Evolutionary conservation across 805 yeast species (phyloP).

Genomic region (Candida ortonii): DNA sequence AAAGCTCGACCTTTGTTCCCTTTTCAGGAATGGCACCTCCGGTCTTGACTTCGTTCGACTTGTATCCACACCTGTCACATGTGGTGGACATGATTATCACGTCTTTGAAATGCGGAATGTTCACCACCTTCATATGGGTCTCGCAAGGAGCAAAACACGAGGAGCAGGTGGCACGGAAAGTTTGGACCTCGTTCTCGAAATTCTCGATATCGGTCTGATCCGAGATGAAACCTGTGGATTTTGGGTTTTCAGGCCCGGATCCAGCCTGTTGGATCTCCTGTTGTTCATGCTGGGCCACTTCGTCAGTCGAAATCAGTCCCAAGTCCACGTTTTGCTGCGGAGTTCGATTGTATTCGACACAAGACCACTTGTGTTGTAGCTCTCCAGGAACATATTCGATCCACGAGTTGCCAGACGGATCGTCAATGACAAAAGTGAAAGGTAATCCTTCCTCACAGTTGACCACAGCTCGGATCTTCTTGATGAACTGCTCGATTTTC

Average conservation of each 20-base stretch:
- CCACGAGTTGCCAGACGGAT: slow-evolving; percentile 98
- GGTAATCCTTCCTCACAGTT: slow-evolving; percentile 75
- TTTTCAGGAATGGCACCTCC: slow-evolving; percentile 93
- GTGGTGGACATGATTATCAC: slow-evolving; percentile 94
- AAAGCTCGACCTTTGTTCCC: slow-evolving; percentile 72
- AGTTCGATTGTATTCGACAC: slow-evolving; percentile 74
- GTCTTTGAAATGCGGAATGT: slow-evolving; percentile 97
- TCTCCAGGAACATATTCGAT: slow-evolving; percentile 85
- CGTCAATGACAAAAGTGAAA: slow-evolving; percentile 75
- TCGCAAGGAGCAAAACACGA: slow-evolving; percentile 78
- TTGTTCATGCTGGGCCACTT: slow-evolving; percentile 53
- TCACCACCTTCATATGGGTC: slow-evolving; percentile 95
- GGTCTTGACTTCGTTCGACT: slow-evolving; percentile 95
- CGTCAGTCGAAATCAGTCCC: slow-evolving; percentile 74
- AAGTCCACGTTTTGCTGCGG: slow-evolving; percentile 84
- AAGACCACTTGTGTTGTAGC: slow-evolving; percentile 86
- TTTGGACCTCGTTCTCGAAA: slow-evolving; percentile 85
- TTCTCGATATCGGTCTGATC: slow-evolving; percentile 83
- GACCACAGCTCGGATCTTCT: slow-evolving; percentile 55
- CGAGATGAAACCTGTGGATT: slow-evolving; percentile 56
- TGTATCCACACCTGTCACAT: slow-evolving; percentile 91
- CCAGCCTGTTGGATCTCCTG: slow-evolving; percentile 34
- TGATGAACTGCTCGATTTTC: slow-evolving; percentile 70
- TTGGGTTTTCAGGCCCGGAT: slow-evolving; percentile 36
- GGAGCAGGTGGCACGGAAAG: slow-evolving; percentile 90